Conservation (phyloP, 768 basidiomycete species). For the Boletus pseudo-olivaceus region DNA sequence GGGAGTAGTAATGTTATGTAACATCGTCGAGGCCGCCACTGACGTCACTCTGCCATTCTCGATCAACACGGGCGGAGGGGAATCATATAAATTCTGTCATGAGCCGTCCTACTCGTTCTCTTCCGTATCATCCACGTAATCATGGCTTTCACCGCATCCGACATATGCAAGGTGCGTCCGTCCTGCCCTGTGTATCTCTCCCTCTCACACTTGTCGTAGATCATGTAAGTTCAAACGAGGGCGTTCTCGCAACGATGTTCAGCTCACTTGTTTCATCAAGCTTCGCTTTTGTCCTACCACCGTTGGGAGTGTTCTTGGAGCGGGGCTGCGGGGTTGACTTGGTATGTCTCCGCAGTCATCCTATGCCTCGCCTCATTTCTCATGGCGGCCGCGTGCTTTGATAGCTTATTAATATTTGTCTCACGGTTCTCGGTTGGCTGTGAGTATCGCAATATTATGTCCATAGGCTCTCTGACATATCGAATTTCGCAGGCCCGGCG, state of each 20-base stretch:
- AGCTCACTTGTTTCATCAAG: slow-evolving; percentile 32
- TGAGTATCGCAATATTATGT: slow-evolving; percentile 34
- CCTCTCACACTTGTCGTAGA: slow-evolving; percentile 28
- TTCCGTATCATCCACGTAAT: slow-evolving; percentile 27
- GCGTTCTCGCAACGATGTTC: neutral
- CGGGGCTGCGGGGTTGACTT: slow-evolving; percentile 79
- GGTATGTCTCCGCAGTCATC: slow-evolving; percentile 37
- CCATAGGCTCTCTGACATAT: slow-evolving; percentile 8
- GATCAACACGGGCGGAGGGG: neutral
- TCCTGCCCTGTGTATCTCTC: neutral
- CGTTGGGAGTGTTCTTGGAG: slow-evolving; percentile 86
- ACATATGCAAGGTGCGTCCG: slow-evolving; percentile 69
- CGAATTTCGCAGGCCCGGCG: slow-evolving; percentile 50
- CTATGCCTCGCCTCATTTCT: neutral
- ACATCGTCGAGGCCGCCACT: neutral
- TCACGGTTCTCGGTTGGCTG: slow-evolving; percentile 80
- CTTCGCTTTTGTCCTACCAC: slow-evolving; percentile 71
- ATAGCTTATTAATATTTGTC: slow-evolving; percentile 66
- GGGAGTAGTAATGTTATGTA: neutral
- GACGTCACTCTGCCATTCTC: slow-evolving; percentile 26
- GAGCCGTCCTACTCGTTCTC: neutral
- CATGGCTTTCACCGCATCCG: slow-evolving; percentile 71
- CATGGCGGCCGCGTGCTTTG: slow-evolving; percentile 15
- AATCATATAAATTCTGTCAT: slow-evolving; percentile 13
- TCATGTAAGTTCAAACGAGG: slow-evolving; percentile 36